Conservation (phyloP, 495 filamentous ascomycete species). For the Xanthoparmelia taractica region DNA sequence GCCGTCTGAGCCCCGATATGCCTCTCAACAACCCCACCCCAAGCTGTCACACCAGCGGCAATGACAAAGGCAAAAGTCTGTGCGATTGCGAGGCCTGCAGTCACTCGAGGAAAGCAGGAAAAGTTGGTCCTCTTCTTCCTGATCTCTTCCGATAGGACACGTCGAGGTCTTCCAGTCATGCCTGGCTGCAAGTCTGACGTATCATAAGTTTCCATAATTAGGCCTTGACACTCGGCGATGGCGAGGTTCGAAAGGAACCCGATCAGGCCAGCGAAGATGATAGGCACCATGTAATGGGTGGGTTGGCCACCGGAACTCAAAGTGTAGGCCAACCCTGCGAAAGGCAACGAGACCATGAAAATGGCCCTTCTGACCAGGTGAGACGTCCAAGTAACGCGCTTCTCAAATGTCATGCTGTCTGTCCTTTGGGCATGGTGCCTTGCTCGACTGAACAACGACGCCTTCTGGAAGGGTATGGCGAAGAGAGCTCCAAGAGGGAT, state of each 20-base stretch:
- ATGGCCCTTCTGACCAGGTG: slow-evolving; percentile 60
- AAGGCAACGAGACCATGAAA: slow-evolving; percentile 56
- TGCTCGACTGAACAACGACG: slow-evolving; percentile 54
- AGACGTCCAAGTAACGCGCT: slow-evolving; percentile 54
- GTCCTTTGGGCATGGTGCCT: slow-evolving; percentile 47
- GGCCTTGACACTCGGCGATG: slow-evolving; percentile 64
- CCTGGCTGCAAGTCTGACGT: slow-evolving; percentile 61
- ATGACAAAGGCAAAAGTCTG: slow-evolving; percentile 58
- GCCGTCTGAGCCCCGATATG: slow-evolving; percentile 55
- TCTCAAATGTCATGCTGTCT: slow-evolving; percentile 53
- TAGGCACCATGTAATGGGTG: slow-evolving; percentile 52
- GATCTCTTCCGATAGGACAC: slow-evolving; percentile 39
- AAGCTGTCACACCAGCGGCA: slow-evolving; percentile 55
- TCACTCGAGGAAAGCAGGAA: slow-evolving; percentile 60
- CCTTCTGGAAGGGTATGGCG: slow-evolving; percentile 64
- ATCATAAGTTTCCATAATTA: slow-evolving; percentile 77
- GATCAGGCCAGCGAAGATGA: slow-evolving; percentile 57
- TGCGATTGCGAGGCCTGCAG: slow-evolving; percentile 60
- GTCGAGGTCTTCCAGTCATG: slow-evolving; percentile 49
- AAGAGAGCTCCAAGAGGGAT: slow-evolving; percentile 58
- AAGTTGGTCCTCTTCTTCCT: slow-evolving; percentile 55
- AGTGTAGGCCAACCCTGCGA: slow-evolving; percentile 58
- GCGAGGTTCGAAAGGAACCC: slow-evolving; percentile 63
- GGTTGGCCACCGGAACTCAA: slow-evolving; percentile 51
- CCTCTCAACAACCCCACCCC: slow-evolving; percentile 54